These are phyloP conservation scores for Wickerhamomyces sydowiorum DNA, from an alignment of 805 yeast species.

Conservation along the genomic window DNA sequence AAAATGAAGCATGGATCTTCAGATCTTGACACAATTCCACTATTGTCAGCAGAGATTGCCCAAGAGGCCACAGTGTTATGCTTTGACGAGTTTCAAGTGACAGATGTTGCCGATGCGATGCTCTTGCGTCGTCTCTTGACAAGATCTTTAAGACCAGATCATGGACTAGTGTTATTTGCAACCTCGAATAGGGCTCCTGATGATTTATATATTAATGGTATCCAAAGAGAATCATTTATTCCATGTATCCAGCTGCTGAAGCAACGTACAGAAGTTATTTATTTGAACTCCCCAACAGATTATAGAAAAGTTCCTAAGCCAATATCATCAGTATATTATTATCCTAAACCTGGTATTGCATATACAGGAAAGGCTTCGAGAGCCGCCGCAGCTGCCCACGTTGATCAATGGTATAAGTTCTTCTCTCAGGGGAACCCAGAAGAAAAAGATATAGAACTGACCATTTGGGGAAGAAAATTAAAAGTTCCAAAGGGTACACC, in stretches of 20 bases:
- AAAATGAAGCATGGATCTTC: slow-evolving; percentile 53
- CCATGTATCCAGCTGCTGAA: slow-evolving; percentile 87
- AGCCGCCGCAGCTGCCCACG: slow-evolving; percentile 52
- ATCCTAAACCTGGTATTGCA: slow-evolving; percentile 59
- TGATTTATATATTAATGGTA: slow-evolving; percentile 88
- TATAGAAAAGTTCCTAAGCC: slow-evolving; percentile 88
- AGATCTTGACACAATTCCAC: slow-evolving; percentile 78
- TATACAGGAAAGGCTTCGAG: slow-evolving; percentile 46
- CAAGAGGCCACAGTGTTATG: slow-evolving; percentile 73
- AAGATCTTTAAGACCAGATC: slow-evolving; percentile 59
- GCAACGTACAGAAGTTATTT: slow-evolving; percentile 66
- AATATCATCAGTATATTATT: slow-evolving; percentile 68
- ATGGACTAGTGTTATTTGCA: slow-evolving; percentile 85
- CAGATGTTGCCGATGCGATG: slow-evolving; percentile 99
- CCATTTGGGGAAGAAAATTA: slow-evolving; percentile 87
- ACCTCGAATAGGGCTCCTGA: slow-evolving; percentile 95
- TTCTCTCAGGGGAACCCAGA: slow-evolving; percentile 58
- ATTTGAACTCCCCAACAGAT: slow-evolving; percentile 87
- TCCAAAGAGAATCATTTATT: slow-evolving; percentile 84
- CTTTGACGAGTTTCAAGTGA: slow-evolving; percentile 96
- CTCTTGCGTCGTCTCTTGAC: slow-evolving; percentile 70
- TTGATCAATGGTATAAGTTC: slow-evolving; percentile 71
- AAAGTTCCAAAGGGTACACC: slow-evolving; percentile 72
- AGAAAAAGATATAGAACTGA: slow-evolving; percentile 31
- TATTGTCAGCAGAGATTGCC: slow-evolving; percentile 79